A percentile compares a stretch with the other conserved stretches of the same genome.
These are phyloP conservation scores for Volutella citrinella DNA, from an alignment of 2,329 filamentous ascomycete species.

Conservation along the genomic window DNA sequence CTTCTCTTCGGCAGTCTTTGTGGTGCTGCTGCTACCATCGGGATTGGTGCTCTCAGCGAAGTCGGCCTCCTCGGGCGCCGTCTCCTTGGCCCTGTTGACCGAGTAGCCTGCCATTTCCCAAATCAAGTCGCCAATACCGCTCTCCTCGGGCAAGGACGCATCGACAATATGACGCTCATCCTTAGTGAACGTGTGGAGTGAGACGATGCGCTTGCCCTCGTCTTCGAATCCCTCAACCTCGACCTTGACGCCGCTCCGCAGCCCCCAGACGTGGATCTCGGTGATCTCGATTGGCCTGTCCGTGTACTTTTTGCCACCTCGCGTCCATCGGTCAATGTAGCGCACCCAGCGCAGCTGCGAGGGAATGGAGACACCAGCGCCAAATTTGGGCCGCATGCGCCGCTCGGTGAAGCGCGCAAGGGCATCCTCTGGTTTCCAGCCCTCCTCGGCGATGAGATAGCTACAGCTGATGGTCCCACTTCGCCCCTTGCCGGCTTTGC, in stretches of 20 bases:
- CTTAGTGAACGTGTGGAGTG: constrained; percentile 75
- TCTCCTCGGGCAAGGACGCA: constrained; percentile 48
- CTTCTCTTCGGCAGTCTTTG: constrained; percentile 7
- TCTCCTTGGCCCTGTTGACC: constrained; percentile 26
- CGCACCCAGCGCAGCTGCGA: constrained; percentile 84
- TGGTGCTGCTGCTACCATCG: constrained; percentile 2
- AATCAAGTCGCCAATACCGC: constrained; percentile 48
- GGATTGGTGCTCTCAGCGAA: constrained; percentile 29
- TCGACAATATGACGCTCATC: constrained; percentile 70
- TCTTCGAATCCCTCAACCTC: constrained; percentile 81
- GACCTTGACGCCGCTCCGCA: constrained; percentile 84
- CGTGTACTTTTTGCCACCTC: constrained; percentile 71
- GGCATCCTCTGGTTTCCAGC: constrained; percentile 53
- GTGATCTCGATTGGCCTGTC: constrained; percentile 81
- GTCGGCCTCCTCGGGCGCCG: constrained; percentile 36
- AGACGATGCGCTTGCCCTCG: constrained; percentile 83
- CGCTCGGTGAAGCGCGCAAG: constrained; percentile 67
- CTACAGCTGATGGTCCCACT: constrained; percentile 85
- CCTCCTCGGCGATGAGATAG: constrained; percentile 85
- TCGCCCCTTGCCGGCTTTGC: constrained; percentile 93
- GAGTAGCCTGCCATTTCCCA: constrained; percentile 49
- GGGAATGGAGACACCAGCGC: constrained; percentile 85
- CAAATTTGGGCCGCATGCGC: constrained; percentile 87
- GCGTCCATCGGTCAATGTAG: constrained; percentile 86
- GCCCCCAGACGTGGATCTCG: constrained; percentile 86